Evolutionary conservation across 2,329 filamentous ascomycete species (phyloP), one percentile per base, ranked within the genome.

Genomic region (Xylaria sp.): DNA sequence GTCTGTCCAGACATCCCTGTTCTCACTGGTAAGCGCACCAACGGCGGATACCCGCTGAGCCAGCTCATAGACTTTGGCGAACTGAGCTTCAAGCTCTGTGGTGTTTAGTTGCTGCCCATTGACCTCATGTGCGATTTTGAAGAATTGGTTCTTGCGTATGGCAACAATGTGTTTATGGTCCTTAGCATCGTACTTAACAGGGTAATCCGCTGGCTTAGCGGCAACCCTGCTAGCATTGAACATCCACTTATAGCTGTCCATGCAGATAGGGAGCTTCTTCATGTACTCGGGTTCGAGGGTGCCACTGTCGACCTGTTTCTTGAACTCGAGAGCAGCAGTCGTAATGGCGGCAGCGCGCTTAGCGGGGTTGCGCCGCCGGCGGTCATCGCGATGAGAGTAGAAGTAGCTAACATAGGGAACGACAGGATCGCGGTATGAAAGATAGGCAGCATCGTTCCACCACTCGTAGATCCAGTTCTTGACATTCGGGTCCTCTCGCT

Each of bases 381-480:
- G 90, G 81, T 99, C 96, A 81, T 99, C 96, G 73, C 93, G 89
- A 84, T 98, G 95, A 62, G 94, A 97, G 85, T 99, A 99, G 84
- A 99, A 99, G 87, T 99, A 99, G 81, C 93, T 97, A 76, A 99
- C 96, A 78, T 98, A 99, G 68, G 96, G 96, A 20, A 98, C 92
- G 53, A 99, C 93, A 11, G 96, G 96, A 79, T 98, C 96, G 72
- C 95, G 92, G 84, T 98, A 98, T 71, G 83, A 87, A 71, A 99
- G 89, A 82, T 99, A 99, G 65, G 96, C 96, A 4, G 90, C 89
- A 60, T 97, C 89, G 79, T 99, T 98, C 96, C 96, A 99, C 96
- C 96, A 99, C 74, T 99, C 95, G 73, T 91, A 90, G 64, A 99
- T 86, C 96, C 96, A 99, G 82, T 98, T 99, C 83, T 92, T 93